Evolutionary conservation across 2,329 filamentous ascomycete species (phyloP), one percentile per base, ranked within the genome.

Genomic region (Cytospora piceae): DNA sequence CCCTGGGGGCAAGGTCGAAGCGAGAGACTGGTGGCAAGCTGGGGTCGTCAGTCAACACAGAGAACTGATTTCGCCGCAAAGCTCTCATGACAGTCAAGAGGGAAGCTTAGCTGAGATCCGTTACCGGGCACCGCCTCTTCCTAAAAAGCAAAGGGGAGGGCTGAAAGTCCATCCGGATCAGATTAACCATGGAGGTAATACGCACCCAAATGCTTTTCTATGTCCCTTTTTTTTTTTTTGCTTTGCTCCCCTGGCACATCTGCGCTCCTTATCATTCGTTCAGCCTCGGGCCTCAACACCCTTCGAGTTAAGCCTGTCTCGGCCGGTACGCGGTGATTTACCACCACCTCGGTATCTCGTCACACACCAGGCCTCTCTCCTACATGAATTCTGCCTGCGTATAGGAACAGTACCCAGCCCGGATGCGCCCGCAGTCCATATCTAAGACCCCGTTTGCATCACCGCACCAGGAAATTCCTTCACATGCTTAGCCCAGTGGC

Each of bases 161-260:
- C 58, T 63, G 64, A 57, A 49, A 29, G 46, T 49, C n/a, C 46
- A 58, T 63, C 55, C 46, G 55, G 56, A 34, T 42, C 56, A 31
- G 37, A 29, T 52, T 39, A 52, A 58, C 51, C n/a, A 68, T 68
- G 66, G 66, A 68, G 66, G 66, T 68, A 68, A 63, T 54, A 32
- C 22, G 49, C 20, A 22, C 53, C 42, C 56, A n/a, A 27, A 14
- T 57, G 12, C 31, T 59, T 29, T 65, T 15, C 2, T 32, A 57
- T 29, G 53, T 63, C 46, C 20, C 49, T 27, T 54, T 53, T 62
- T 54, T 39, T 52, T 24, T 46, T 27, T 54, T 39, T 65, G 63
- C 55, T 52, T 39, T 55, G 49, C 55, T 56, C 57, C 57, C 51
- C 49, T 63, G 51, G 27, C n/a, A 49, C n/a, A 24, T 49, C 42